Percentiles rank a stretch among this genome's conserved stretches.
These are phyloP conservation scores for Colletotrichum sidae DNA, from an alignment of 2,329 filamentous ascomycete genomes.

Conservation along the genomic window DNA sequence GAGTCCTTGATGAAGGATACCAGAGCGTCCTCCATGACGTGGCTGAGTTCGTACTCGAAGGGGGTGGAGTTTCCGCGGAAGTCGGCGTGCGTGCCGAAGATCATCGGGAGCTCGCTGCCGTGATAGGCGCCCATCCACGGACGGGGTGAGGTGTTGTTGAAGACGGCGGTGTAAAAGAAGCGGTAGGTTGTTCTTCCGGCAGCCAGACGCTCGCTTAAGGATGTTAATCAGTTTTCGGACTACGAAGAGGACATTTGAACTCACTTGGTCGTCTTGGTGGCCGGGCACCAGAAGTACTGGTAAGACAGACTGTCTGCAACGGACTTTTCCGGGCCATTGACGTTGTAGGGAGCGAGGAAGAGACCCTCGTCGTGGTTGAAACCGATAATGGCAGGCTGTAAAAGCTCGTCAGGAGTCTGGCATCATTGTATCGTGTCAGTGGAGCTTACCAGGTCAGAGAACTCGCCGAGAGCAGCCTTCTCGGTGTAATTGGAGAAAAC, in stretches of 20 bases:
- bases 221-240: background rate
- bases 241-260: accelerated
- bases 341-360: constrained; percentile 33
- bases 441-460: constrained; percentile 22
- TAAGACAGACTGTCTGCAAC: constrained; percentile 26
- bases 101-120: constrained; percentile 46
- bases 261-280: constrained; percentile 35
- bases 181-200: constrained; percentile 40
- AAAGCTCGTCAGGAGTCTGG: background rate
- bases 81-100: constrained; percentile 47
- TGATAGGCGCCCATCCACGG: constrained; percentile 45
- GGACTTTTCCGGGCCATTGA: constrained; percentile 19
- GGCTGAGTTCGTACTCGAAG: constrained; percentile 35
- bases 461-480: constrained; percentile 30
- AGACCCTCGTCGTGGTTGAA: constrained; percentile 32
- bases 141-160: constrained; percentile 43
- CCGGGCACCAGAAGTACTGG: constrained; percentile 31
- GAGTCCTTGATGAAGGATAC: constrained; percentile 30
- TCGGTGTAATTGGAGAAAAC: constrained; percentile 50
- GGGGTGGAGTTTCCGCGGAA: constrained; percentile 35
- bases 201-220: constrained; percentile 20
- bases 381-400: constrained; percentile 32
- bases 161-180: constrained; percentile 45
- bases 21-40: constrained; percentile 35
- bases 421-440: background rate